Evolutionary conservation across 108 stramenopile species (phyloP).

Genomic region (Hondaea fermentalgiana): DNA sequence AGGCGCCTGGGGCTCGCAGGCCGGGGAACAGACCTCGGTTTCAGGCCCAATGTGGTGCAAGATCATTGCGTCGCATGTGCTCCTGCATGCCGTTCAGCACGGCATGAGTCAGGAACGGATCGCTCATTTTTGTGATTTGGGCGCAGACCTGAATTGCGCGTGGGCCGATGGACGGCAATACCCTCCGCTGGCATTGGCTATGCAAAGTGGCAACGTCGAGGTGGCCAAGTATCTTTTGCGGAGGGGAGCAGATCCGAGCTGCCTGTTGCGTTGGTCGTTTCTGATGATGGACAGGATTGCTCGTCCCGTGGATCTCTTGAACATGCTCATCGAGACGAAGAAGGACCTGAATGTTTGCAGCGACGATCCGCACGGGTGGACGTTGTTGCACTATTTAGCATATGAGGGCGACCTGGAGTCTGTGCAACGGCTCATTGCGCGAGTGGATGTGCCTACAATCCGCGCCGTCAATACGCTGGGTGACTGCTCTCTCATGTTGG

Average conservation of each 20-base stretch:
- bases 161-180: neutral
- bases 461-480: slow-evolving; percentile 2
- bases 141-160: neutral
- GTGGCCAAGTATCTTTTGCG: neutral
- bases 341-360: slow-evolving; percentile 12
- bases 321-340: slow-evolving; percentile 15
- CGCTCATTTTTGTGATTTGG: neutral
- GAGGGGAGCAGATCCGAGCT: neutral
- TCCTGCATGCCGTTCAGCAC: neutral
- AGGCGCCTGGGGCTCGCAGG: neutral
- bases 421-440: neutral
- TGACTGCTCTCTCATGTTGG: neutral
- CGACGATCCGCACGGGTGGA: slow-evolving; percentile 12
- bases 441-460: neutral
- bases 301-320: neutral
- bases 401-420: slow-evolving; percentile 14
- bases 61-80: neutral
- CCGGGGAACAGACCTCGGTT: neutral
- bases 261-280: slow-evolving; percentile 17
- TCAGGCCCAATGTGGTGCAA: neutral
- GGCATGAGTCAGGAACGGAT: neutral
- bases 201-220: neutral
- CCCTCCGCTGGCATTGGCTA: neutral
- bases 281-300: slow-evolving; percentile 9
- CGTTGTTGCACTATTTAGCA: neutral